These are phyloP conservation scores for Linum usitatissimum DNA, from an alignment of 345 rosid genomes.

Conservation along the genomic window DNA sequence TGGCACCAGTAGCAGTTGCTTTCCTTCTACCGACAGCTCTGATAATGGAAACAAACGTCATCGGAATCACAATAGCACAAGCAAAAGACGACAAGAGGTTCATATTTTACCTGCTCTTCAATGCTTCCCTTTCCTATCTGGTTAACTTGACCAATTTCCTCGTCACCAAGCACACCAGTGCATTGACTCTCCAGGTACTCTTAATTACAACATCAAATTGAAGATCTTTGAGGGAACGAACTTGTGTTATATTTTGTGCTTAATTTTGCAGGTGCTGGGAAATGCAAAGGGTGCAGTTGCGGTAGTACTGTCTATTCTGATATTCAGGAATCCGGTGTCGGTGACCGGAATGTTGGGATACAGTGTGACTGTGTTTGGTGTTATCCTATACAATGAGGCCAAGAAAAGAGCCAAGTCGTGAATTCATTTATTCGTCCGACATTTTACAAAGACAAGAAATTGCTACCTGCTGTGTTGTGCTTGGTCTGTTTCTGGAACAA, in stretches of 20 bases:
- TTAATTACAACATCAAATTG: not conserved
- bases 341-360: slow-evolving; percentile 39
- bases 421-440: too few species aligned
- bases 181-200: slow-evolving; percentile 43
- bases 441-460: too few species aligned
- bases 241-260: not conserved
- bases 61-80: slow-evolving; percentile 33
- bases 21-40: slow-evolving; percentile 29
- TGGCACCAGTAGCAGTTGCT: slow-evolving; percentile 38
- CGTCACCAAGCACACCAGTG: slow-evolving; percentile 42
- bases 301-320: slow-evolving; percentile 28
- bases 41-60: slow-evolving; percentile 26
- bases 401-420: slow-evolving; percentile 24
- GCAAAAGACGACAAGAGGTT: slow-evolving; percentile 31
- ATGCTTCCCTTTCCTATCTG: slow-evolving; percentile 34
- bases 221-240: not conserved
- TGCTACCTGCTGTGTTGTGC: too few species aligned
- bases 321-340: slow-evolving; percentile 36
- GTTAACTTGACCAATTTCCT: slow-evolving; percentile 36
- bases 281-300: slow-evolving; percentile 40
- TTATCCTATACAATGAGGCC: slow-evolving; percentile 34
- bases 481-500: too few species aligned
- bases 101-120: slow-evolving; percentile 29
- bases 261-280: slow-evolving; percentile 27
- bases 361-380: slow-evolving; percentile 28